These are phyloP conservation scores for Baudoinia panamericana DNA, from an alignment of 495 filamentous ascomycete species.

Conservation along the genomic window DNA sequence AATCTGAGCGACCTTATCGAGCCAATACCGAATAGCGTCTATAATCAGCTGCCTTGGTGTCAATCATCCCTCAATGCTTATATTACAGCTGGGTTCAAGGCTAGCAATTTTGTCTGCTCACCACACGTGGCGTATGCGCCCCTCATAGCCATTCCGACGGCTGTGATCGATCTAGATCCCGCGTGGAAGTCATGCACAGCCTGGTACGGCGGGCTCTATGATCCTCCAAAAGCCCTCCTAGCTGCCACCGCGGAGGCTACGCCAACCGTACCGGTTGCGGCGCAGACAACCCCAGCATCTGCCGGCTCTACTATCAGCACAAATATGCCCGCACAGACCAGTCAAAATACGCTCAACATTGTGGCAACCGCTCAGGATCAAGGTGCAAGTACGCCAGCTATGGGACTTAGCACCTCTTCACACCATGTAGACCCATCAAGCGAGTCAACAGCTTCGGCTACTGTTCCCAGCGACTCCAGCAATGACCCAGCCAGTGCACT, in stretches of 20 bases:
- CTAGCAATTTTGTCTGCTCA: constrained; percentile 2
- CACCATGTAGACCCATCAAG: too few relatives aligned
- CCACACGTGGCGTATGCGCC: constrained; percentile 9
- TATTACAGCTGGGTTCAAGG: not conserved
- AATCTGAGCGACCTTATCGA: constrained; percentile 8
- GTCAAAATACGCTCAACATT: too few relatives aligned
- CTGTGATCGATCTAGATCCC: not conserved
- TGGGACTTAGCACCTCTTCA: too few relatives aligned
- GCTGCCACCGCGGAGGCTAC: not conserved
- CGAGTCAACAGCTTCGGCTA: too few relatives aligned
- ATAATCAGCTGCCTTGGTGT: constrained; percentile 5
- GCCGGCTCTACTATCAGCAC: not conserved
- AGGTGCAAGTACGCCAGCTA: too few relatives aligned
- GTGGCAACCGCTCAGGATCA: too few relatives aligned
- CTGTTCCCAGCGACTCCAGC: too few relatives aligned
- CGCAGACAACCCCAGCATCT: constrained; percentile 2
- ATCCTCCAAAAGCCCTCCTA: not conserved
- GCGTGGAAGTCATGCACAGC: constrained; percentile 4
- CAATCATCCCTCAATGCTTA: not conserved
- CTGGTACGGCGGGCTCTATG: constrained; percentile 7
- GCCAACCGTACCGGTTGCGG: not conserved
- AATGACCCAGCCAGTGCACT: too few relatives aligned
- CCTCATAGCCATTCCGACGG: constrained; percentile 13
- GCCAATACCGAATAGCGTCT: constrained; percentile 11
- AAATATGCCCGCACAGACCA: not conserved